Base-by-base conservation (phyloP, 441 rosid genomes). In the Erodium moschatum region DNA sequence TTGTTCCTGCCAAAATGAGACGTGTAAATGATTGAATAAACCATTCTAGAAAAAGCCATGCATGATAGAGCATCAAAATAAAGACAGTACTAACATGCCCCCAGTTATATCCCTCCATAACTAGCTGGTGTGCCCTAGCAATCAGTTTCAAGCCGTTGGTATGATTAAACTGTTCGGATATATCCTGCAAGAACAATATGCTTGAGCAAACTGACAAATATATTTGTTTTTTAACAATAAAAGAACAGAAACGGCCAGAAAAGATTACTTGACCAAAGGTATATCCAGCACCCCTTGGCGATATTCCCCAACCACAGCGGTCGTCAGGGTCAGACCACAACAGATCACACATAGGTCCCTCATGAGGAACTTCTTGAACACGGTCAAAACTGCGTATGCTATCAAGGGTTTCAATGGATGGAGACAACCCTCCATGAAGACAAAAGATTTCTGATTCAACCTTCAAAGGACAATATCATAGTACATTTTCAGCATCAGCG, bases 281-380 rank as follows among this genome's bases (percentile, higher is more conserved):
- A n/a, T n/a, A n/a, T n/a, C n/a, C n/a, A 3, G 96, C 97, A 74
- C 97, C 97, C 70, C 97, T 85, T 5, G 97, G 97, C 42, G 97
- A 91, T 77, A 91, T 91, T 40, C 97, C 97, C 97, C 94, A 91
- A 67, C 96, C 97, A 81, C 97, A 91, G 11, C 97, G 87, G 73
- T 91, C 97, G 74, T 91, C 97, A 4, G 97, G 97, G 72, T 87
- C 97, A 64, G 97, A 91, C 97, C 97, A 89, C 72, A 91, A 79
- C 19, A 91, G 92, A 81, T 91, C 97, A 62, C 97, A 91, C 97
- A 91, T 91, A 12, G 97, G 97, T 65, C 97, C 97, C 80, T 91
- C 97, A 68, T 91, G 97, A n/a, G n/a, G n/a, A 24, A 24, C 27
- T 24, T 24, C 27, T 24, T 24, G 27, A 24, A 24, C 27, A 24